Percentiles rank a stretch among this genome's conserved stretches.
Conservation (phyloP, 345 rosid species). For the Euphorbia lathyris region DNA sequence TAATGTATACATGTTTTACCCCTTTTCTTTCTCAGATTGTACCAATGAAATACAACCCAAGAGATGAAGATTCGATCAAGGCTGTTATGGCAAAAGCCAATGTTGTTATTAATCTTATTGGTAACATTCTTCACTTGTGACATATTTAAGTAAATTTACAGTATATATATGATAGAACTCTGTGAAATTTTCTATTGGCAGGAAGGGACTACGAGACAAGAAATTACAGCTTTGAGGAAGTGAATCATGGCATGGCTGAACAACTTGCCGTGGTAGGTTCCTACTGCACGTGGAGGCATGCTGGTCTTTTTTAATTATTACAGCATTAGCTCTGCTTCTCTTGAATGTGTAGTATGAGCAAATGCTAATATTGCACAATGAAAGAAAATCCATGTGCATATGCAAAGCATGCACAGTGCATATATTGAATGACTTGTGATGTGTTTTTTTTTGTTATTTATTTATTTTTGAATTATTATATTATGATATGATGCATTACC, state of each 20-base stretch:
- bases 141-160: background rate
- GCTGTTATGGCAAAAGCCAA: conserved; percentile 99
- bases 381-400: background rate
- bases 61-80: conserved; percentile 89
- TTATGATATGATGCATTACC: too few relatives aligned
- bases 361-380: background rate
- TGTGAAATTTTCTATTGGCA: conserved; percentile 25
- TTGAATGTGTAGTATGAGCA: background rate
- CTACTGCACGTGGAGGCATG: background rate
- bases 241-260: conserved; percentile 77
- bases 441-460: background rate
- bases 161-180: background rate
- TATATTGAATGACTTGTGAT: background rate
- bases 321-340: background rate
- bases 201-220: conserved; percentile 94
- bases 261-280: conserved; percentile 72
- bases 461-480: too few relatives aligned
- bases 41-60: conserved; percentile 85
- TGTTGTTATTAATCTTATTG: conserved; percentile 92
- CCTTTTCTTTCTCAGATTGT: conserved; percentile 65
- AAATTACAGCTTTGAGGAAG: conserved; percentile 94
- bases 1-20: conserved; percentile 12
- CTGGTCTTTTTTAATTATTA: background rate
- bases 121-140: conserved; percentile 34
- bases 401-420: background rate